These are phyloP conservation scores for Stylosanthes scabra DNA, from an alignment of 331 rosid genomes.

Conservation along the genomic window DNA sequence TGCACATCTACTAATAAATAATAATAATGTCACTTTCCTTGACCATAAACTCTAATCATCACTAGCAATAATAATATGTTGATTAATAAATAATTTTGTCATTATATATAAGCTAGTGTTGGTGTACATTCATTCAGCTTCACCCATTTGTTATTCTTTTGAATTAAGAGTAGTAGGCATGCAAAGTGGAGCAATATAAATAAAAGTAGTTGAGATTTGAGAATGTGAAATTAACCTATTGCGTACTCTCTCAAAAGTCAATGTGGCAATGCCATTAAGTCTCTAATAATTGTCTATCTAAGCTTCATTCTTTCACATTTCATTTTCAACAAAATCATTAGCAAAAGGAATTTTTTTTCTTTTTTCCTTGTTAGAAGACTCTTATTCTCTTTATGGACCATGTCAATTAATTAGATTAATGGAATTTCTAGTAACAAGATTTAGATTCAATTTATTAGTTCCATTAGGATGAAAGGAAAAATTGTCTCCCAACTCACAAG, in stretches of 20 bases:
- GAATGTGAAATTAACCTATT: slow-evolving; percentile 1
- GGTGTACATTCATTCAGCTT: background rate
- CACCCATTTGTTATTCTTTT: background rate
- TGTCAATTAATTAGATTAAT: too few species aligned
- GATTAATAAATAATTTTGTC: background rate
- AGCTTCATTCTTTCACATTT: background rate
- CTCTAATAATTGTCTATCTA: background rate
- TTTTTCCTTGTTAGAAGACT: too few species aligned
- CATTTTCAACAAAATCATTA: too few species aligned
- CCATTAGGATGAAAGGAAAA: too few species aligned
- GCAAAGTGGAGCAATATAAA: slow-evolving; percentile 16
- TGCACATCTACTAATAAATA: background rate
- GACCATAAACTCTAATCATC: background rate
- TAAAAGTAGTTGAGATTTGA: background rate
- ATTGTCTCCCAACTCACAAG: too few species aligned
- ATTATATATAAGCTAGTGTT: background rate
- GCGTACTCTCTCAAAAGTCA: background rate
- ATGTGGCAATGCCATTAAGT: background rate
- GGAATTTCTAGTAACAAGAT: too few species aligned
- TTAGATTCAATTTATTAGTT: too few species aligned
- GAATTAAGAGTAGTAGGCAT: background rate
- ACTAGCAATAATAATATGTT: background rate
- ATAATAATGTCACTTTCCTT: background rate
- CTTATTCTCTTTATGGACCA: too few species aligned
- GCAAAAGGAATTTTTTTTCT: too few species aligned